Evolutionary conservation across 164 flowering plant genomes (phyloP).

Genomic region (Platanus orientalis): DNA sequence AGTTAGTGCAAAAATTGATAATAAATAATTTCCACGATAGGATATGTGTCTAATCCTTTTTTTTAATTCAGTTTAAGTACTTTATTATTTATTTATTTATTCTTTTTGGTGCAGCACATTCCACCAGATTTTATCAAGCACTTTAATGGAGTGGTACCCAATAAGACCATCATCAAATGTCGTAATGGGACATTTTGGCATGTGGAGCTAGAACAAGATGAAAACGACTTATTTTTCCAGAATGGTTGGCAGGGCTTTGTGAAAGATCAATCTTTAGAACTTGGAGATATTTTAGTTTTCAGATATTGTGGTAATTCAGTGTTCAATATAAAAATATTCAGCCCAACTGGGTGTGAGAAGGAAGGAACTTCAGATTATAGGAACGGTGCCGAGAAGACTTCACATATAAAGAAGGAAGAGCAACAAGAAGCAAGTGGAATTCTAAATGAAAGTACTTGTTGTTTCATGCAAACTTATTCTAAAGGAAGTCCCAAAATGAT

Average conservation of each 20-base stretch:
- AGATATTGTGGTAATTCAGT: slow-evolving; percentile 6
- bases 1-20: no score
- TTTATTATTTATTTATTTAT: no score
- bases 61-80: no score
- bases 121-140: slow-evolving; percentile 27
- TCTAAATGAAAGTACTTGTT: not conserved
- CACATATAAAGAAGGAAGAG: slow-evolving; percentile 6
- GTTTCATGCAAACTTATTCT: not conserved
- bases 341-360: slow-evolving; percentile 24
- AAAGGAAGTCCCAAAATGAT: not conserved
- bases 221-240: slow-evolving; percentile 8
- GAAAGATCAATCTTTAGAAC: slow-evolving; percentile 12
- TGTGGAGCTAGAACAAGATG: slow-evolving; percentile 13
- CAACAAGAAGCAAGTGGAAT: slow-evolving; percentile 5
- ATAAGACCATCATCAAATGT: slow-evolving; percentile 7
- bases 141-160: slow-evolving; percentile 17
- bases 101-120: slow-evolving; percentile 20
- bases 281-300: slow-evolving; percentile 26
- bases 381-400: not conserved
- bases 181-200: slow-evolving; percentile 13
- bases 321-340: slow-evolving; percentile 21
- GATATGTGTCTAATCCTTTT: no score
- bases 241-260: slow-evolving; percentile 28
- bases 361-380: slow-evolving; percentile 1
- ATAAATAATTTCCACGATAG: no score